Percentiles rank a stretch among this genome's conserved stretches.
Evolutionary conservation across 2,329 filamentous ascomycete species (phyloP).

Genomic region (Fusarium albosuccineum): DNA sequence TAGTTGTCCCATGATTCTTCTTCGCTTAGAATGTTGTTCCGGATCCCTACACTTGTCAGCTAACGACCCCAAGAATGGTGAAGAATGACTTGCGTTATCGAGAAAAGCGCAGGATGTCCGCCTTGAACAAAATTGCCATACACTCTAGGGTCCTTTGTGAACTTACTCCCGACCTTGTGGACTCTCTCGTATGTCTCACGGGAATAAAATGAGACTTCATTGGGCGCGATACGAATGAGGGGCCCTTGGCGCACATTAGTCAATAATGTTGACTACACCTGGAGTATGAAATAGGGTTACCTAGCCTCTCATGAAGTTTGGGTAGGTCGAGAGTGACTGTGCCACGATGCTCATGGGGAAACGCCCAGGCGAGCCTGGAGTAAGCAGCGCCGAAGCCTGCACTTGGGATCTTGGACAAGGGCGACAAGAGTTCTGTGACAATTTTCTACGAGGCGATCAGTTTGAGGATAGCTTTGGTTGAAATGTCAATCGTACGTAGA

Average conservation of each 20-base stretch:
- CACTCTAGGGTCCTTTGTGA: conserved; percentile 43
- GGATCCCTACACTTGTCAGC: conserved; percentile 38
- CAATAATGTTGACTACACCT: background rate
- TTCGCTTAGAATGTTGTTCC: conserved; percentile 44
- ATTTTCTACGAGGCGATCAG: background rate
- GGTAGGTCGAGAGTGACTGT: conserved; percentile 40
- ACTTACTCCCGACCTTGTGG: conserved; percentile 44
- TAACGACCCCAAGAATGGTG: too few relatives aligned
- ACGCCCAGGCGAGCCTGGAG: conserved; percentile 42
- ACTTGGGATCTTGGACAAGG: conserved; percentile 36
- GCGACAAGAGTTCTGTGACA: conserved; percentile 13
- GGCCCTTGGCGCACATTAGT: conserved; percentile 23
- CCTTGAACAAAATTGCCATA: conserved; percentile 48
- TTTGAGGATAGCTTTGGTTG: background rate
- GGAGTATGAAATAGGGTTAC: background rate
- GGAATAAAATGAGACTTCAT: conserved; percentile 46
- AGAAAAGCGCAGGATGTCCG: conserved; percentile 46
- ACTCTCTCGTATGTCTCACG: conserved; percentile 43
- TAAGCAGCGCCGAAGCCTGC: conserved; percentile 36
- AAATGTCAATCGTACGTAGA: background rate
- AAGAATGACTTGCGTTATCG: conserved; percentile 37
- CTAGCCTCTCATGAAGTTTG: conserved; percentile 39
- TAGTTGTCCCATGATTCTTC: conserved; percentile 47
- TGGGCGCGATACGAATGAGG: conserved; percentile 39
- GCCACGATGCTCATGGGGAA: conserved; percentile 39